A percentile compares a stretch with the other conserved stretches of the same genome.
Conservation (phyloP, 306 rosid species). For the Ammopiptanthus mongolicus region DNA sequence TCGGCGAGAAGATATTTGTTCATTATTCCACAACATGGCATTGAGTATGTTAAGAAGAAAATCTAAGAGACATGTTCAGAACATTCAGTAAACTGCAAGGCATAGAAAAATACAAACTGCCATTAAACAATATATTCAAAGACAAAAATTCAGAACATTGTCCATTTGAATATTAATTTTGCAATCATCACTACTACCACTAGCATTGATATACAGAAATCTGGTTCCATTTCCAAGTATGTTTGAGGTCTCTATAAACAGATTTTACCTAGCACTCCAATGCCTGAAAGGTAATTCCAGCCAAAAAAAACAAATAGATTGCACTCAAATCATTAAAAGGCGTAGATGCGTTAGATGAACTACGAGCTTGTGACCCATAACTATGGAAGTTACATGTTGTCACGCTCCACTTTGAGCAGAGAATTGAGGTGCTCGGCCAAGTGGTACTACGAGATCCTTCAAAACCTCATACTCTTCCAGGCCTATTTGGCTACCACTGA, state of each 20-base stretch:
- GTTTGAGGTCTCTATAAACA: slow-evolving; percentile 2
- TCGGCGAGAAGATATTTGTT: neutral
- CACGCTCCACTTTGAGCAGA: slow-evolving; percentile 77
- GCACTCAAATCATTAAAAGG: neutral
- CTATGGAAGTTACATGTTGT: neutral
- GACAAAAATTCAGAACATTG: neutral
- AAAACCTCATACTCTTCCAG: slow-evolving; percentile 69
- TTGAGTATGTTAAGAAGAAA: neutral
- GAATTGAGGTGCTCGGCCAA: slow-evolving; percentile 71
- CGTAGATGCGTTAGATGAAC: neutral
- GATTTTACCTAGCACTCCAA: neutral
- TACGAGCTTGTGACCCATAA: neutral
- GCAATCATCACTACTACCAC: neutral
- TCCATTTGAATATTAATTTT: neutral
- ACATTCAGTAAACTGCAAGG: neutral
- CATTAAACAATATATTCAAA: neutral
- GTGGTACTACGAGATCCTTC: slow-evolving; percentile 77
- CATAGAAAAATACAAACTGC: neutral
- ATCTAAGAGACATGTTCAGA: neutral
- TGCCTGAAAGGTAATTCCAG: neutral
- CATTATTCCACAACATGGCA: neutral
- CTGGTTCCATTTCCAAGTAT: neutral
- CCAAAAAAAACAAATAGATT: neutral
- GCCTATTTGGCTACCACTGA: slow-evolving; percentile 56
- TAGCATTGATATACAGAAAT: neutral